Evolutionary conservation across 768 basidiomycete species (phyloP).

Genomic region (Hypholoma sublateritium): DNA sequence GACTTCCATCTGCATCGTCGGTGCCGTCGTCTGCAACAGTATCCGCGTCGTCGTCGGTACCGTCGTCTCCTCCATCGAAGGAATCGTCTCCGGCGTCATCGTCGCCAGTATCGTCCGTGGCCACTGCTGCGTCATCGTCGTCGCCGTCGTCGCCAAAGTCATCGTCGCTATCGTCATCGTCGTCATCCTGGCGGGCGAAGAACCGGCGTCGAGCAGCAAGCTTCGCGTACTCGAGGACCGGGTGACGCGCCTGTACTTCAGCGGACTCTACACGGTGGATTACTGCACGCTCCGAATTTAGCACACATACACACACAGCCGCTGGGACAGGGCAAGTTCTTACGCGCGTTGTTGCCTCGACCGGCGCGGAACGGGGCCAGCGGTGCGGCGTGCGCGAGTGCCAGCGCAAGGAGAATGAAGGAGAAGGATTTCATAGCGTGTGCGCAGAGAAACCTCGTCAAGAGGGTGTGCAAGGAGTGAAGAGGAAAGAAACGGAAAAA

Average conservation of each 20-base stretch:
- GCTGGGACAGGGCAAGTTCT: background rate
- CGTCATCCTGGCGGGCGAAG: constrained; percentile 21
- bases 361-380: constrained; percentile 9
- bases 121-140: constrained; percentile 3
- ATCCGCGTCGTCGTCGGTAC: too few relatives aligned
- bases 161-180: constrained; percentile 8
- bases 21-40: too few relatives aligned
- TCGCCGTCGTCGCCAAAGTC: constrained; percentile 10
- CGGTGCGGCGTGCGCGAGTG: constrained; percentile 17
- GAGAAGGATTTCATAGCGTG: constrained; percentile 15
- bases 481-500: constrained; percentile 8
- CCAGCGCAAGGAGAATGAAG: constrained; percentile 16
- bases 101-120: constrained; percentile 6
- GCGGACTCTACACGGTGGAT: background rate
- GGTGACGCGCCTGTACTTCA: constrained; percentile 9
- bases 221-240: constrained; percentile 9
- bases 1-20: too few relatives aligned
- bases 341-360: constrained; percentile 6
- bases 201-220: constrained; percentile 13
- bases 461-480: constrained; percentile 13
- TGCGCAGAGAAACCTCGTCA: constrained; percentile 14
- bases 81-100: background rate
- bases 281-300: background rate
- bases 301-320: background rate
- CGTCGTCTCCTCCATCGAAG: background rate